Base-by-base conservation (phyloP, 305 asterid genomes). In the Coffea humblotiana region DNA sequence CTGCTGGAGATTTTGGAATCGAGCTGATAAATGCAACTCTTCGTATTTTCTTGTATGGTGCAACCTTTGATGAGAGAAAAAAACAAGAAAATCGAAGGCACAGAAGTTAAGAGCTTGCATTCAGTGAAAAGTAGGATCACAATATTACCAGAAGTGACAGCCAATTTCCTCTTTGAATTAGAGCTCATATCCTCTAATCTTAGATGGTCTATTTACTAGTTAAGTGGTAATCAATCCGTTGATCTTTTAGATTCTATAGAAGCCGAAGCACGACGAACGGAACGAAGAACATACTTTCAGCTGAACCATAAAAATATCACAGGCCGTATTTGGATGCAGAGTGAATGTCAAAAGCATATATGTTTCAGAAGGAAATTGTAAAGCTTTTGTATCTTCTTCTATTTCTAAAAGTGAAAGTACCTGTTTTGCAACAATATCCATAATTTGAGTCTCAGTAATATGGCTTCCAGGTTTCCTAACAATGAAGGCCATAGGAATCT, bases 401-500 rank as follows among this genome's bases (percentile, higher is more conserved):
- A 58, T 60, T 54, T n/a, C 52, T 52, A 54, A 11, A 67, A 0
- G 70, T 60, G 69, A 19, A 72, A 86, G 74, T 89, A 81, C 99
- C 95, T 93, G 97, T 72, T 87, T 80, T 4, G 97, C 93, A 13
- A 95, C 78, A 63, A 81, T 73, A 63, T 91, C 91, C 92, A 89
- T 92, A 74, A 95, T 86, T 81, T 90, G 91, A 43, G 88, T 48
- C 64, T 87, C 94, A 0, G 87, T 80, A 51, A 93, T 83, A 10
- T 77, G 80, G 81, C 87, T 85, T 64, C 95, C 93, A 15, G 92
- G 91, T 79, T 84, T 89, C 78, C 95, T 84, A 71, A 95, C 98
- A 45, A 93, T 73, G 84, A 84, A 95, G 51, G 98, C 98, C 95
- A 89, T 87, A 3, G 98, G 98, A 85, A 93, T 88, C 90, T 95